phyloP scores from a whole-genome alignment of 306 rosid species.

The Prunus dulcis region DNA sequence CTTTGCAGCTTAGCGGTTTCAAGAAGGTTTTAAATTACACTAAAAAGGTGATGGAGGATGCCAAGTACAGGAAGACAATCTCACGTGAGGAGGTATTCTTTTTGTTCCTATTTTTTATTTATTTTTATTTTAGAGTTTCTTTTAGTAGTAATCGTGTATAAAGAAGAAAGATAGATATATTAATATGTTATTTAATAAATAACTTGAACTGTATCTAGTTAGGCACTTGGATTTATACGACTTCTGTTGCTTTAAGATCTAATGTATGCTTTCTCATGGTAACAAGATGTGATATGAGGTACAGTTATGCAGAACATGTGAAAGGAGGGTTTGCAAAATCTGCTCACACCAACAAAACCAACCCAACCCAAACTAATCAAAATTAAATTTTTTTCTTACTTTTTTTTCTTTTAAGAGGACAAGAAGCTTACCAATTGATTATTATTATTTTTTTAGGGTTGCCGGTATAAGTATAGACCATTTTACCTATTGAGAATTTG shows the following conservation, averaged over 20 bases:
- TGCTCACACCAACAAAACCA: background rate
- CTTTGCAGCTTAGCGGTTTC: conserved; percentile 93
- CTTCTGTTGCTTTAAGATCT: background rate
- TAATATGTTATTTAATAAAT: background rate
- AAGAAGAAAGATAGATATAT: background rate
- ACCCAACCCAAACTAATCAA: background rate
- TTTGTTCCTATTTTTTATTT: background rate
- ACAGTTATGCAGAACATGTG: background rate
- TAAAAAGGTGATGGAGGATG: conserved; percentile 83
- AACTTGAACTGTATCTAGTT: too few relatives aligned
- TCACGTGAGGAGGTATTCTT: conserved; percentile 91
- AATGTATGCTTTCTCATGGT: background rate
- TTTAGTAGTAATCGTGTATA: background rate
- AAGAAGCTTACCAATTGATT: background rate
- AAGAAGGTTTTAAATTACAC: conserved; percentile 94
- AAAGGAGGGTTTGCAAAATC: background rate
- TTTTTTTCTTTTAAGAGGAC: background rate
- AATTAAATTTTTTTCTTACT: too few relatives aligned
- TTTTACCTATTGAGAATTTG: background rate
- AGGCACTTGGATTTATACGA: background rate
- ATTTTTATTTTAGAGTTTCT: background rate
- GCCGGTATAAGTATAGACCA: background rate
- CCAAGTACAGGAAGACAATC: conserved; percentile 67
- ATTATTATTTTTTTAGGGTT: background rate
- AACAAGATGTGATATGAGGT: background rate